Base-by-base conservation (phyloP, 2,329 filamentous ascomycete species). In the Mycosphaerelloides madeirae region DNA sequence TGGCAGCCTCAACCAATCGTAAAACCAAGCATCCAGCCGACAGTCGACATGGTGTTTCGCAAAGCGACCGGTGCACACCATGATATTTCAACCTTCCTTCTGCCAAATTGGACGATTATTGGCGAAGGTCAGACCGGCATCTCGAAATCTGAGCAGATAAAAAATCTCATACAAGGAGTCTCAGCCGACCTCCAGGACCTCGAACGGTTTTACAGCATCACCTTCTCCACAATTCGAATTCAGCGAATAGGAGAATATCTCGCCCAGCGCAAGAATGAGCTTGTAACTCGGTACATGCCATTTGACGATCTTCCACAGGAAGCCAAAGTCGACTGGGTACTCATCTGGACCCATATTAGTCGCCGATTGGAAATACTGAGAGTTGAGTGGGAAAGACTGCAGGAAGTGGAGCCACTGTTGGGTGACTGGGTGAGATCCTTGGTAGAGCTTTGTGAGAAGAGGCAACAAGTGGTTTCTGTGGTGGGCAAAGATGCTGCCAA, bases 141-240 rank as follows among this genome's bases (percentile, higher is more conserved):
- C 22, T 25, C 9, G 22, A 29, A 38, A 16, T 15, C 22, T 3
- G 22, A 38, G 29, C 13, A 29, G 22, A 29, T 48, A 15, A 16
- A 15, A 28, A 43, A 46, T 9, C 38, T 50, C 31, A 50, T 50
- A 13, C 32, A 43, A 22, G 48, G 44, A 31, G 32, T 44, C 29
- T 22, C 31, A 33, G 50, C 41, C 11, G 77, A 80, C 44, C 48
- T 76, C 2, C 48, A 61, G 6, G 70, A 77, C n/a, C 60, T 80
- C 2, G 57, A 68, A 7, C 59, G 57, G 1, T 78, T 75, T 53
- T 77, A 77, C 60, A 72, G 69, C 39, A 68, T 79, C 47, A 60
- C 61, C 1, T 66, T 72, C 31, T 77, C 76, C 0, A 53, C 63
- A 0, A 59, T 56, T 1, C 67, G 75, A 0, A 62, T 65, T 37